Conservation (phyloP, 2,329 filamentous ascomycete species). For the Trichoderma asperellum region DNA sequence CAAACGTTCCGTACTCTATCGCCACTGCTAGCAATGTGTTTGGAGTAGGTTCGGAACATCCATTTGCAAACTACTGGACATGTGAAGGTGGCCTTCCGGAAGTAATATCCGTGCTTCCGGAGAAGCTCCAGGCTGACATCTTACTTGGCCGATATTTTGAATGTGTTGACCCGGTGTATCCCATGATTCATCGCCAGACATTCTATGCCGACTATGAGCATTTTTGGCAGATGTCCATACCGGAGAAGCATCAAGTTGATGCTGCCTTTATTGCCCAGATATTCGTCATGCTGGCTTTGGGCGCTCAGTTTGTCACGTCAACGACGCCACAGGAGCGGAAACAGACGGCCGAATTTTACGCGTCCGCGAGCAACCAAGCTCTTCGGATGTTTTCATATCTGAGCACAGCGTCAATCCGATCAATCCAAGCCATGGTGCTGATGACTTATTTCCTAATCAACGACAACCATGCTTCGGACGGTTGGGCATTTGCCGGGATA, state of each 20-base stretch:
- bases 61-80: constrained; percentile 85
- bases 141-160: constrained; percentile 67
- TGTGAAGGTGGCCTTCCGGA: constrained; percentile 75
- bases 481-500: constrained; percentile 80
- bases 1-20: constrained; percentile 72
- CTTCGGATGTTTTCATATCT: constrained; percentile 76
- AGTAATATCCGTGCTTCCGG: constrained; percentile 74
- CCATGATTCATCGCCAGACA: constrained; percentile 74
- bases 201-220: constrained; percentile 80
- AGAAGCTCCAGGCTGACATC: constrained; percentile 75
- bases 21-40: constrained; percentile 77
- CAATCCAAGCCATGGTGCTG: constrained; percentile 79
- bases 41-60: constrained; percentile 77
- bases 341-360: constrained; percentile 80
- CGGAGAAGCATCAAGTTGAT: constrained; percentile 65
- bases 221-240: constrained; percentile 67
- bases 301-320: constrained; percentile 73
- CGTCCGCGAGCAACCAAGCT: constrained; percentile 77
- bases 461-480: constrained; percentile 81
- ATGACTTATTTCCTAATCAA: constrained; percentile 84
- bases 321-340: constrained; percentile 65
- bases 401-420: constrained; percentile 71
- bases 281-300: constrained; percentile 77
- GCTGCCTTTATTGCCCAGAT: constrained; percentile 72
- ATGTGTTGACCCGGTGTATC: constrained; percentile 78